Conservation (phyloP, 352 stramenopile genomes). For the Saprolegnia parasitica region DNA sequence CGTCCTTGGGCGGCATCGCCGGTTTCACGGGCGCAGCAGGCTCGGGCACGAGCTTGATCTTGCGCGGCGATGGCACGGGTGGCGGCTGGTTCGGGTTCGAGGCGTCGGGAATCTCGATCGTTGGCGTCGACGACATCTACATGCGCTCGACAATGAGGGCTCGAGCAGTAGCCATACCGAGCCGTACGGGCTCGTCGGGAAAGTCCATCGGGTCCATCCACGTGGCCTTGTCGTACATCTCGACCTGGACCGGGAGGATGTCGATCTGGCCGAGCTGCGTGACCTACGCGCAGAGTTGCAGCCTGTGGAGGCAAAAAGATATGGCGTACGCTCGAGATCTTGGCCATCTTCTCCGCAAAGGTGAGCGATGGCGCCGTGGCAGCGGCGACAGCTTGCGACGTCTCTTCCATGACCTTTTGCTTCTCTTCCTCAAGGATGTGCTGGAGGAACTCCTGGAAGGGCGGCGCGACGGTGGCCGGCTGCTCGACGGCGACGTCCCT, state of each 20-base stretch:
- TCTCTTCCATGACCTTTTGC: conserved; percentile 50
- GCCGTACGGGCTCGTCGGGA: background rate
- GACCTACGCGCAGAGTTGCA: background rate
- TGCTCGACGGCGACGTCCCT: background rate
- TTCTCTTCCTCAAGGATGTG: conserved; percentile 47
- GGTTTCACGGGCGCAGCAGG: background rate
- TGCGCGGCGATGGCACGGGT: conserved; percentile 13
- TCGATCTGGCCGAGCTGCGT: conserved; percentile 20
- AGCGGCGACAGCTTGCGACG: background rate
- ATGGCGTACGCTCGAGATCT: conserved; percentile 20
- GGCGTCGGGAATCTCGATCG: conserved; percentile 10
- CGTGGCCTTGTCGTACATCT: conserved; percentile 29
- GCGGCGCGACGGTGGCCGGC: background rate
- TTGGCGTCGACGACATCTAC: conserved; percentile 8
- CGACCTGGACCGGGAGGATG: conserved; percentile 25
- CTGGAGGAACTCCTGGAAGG: conserved; percentile 28
- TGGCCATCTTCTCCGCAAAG: conserved; percentile 28
- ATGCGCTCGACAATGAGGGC: background rate
- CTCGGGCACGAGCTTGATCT: background rate
- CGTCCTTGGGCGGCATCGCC: conserved; percentile 18
- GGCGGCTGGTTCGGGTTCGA: conserved; percentile 2
- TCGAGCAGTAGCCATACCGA: background rate
- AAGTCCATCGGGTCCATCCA: conserved; percentile 28
- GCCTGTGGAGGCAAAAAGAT: background rate
- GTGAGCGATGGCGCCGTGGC: background rate